Conservation (phyloP, 2,329 filamentous ascomycete genomes). For the Aspergillus uvarum region DNA sequence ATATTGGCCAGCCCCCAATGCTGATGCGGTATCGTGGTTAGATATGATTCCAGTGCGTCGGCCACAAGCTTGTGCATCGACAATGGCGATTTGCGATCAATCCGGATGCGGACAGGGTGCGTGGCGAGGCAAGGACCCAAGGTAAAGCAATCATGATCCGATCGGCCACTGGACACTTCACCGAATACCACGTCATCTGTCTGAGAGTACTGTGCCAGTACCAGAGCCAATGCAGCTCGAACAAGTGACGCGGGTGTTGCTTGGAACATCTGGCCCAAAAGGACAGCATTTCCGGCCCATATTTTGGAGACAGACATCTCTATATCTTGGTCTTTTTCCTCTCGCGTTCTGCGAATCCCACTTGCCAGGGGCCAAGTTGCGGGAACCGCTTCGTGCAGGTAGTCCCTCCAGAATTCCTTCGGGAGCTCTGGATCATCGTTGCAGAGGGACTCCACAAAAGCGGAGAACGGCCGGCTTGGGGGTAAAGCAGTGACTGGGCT, state of each 20-base stretch:
- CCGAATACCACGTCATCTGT: slow-evolving; percentile 1
- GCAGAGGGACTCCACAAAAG: too few relatives aligned
- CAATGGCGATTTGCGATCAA: background rate
- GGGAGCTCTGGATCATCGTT: too few relatives aligned
- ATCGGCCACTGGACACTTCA: slow-evolving; percentile 7
- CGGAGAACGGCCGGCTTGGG: background rate
- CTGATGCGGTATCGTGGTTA: slow-evolving; percentile 8
- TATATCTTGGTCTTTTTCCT: background rate
- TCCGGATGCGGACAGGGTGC: slow-evolving; percentile 8
- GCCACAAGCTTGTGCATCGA: background rate
- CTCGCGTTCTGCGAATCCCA: background rate
- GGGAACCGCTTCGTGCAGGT: background rate
- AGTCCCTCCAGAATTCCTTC: slow-evolving; percentile 3
- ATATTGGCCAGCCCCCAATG: slow-evolving; percentile 6
- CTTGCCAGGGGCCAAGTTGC: slow-evolving; percentile 1
- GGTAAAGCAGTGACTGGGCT: background rate
- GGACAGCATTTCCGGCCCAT: background rate
- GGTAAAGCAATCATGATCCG: background rate
- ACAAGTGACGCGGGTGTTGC: slow-evolving; percentile 5
- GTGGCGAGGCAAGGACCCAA: slow-evolving; percentile 9
- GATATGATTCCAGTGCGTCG: background rate
- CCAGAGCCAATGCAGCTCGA: slow-evolving; percentile 5
- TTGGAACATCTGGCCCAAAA: background rate
- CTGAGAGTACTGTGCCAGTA: background rate
- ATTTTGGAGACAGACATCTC: background rate